A percentile compares a stretch with the other conserved stretches of the same genome.
phyloP scores from a whole-genome alignment of 73 alveolate species.

The Tetrahymena malaccensis region DNA sequence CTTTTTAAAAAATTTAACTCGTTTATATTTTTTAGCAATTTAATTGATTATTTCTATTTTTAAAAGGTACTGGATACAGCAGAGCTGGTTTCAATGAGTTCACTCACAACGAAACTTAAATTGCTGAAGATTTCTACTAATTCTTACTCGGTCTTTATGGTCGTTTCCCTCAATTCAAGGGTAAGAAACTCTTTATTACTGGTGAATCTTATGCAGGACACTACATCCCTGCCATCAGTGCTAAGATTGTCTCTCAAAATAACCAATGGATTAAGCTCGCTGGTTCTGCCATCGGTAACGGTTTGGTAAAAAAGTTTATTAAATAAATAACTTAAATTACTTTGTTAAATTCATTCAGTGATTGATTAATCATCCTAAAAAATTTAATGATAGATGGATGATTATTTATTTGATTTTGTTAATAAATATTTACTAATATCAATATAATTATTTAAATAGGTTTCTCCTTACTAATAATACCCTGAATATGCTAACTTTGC shows the following conservation, averaged over 20 bases:
- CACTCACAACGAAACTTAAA: constrained; percentile 51
- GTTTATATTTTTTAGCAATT: not conserved
- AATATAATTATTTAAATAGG: not conserved
- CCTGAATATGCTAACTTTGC: constrained; percentile 52
- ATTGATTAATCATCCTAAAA: not conserved
- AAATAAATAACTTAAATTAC: not conserved
- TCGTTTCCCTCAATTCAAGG: constrained; percentile 53
- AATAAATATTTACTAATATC: too few relatives aligned
- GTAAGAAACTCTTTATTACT: constrained; percentile 51
- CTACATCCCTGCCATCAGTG: constrained; percentile 49
- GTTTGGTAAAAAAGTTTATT: constrained; percentile 25
- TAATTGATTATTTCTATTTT: not conserved
- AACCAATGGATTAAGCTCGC: constrained; percentile 32
- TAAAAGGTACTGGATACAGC: not conserved
- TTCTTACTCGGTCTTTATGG: constrained; percentile 51
- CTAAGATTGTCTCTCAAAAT: constrained; percentile 1
- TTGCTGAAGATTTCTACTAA: constrained; percentile 51
- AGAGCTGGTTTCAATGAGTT: constrained; percentile 28
- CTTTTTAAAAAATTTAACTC: not conserved
- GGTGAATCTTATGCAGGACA: constrained; percentile 91
- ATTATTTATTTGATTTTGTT: too few relatives aligned
- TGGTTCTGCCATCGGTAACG: constrained; percentile 60
- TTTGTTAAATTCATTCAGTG: too few relatives aligned
- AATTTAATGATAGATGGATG: too few relatives aligned
- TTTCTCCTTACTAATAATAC: constrained; percentile 42